These are phyloP conservation scores for Skeletonema menzelii DNA, from an alignment of 108 stramenopile species.

Conservation along the genomic window DNA sequence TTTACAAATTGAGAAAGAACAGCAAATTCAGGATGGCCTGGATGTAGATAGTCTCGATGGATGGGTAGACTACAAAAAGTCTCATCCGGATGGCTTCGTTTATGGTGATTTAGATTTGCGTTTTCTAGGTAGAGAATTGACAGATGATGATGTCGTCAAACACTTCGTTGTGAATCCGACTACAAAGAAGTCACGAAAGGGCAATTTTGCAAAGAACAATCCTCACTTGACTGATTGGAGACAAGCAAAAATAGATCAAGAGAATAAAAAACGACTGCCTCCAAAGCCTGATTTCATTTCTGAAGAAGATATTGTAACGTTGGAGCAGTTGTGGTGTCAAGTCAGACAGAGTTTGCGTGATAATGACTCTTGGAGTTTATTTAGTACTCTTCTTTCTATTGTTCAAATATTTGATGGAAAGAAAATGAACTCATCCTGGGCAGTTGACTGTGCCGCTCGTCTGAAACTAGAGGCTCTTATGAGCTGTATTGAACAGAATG, in stretches of 20 bases:
- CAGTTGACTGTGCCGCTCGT: slow-evolving; percentile 13
- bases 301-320: slow-evolving; percentile 20
- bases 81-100: slow-evolving; percentile 63
- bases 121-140: slow-evolving; percentile 54
- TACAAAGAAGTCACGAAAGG: slow-evolving; percentile 52
- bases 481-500: not conserved
- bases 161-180: slow-evolving; percentile 61
- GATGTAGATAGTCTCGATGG: not conserved
- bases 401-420: slow-evolving; percentile 27
- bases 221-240: slow-evolving; percentile 33
- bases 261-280: slow-evolving; percentile 2
- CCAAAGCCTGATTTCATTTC: slow-evolving; percentile 11
- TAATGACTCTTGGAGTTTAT: slow-evolving; percentile 23
- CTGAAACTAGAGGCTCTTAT: slow-evolving; percentile 5
- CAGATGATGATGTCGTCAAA: slow-evolving; percentile 51
- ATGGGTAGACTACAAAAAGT: slow-evolving; percentile 64
- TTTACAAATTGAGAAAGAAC: slow-evolving; percentile 15
- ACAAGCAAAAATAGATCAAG: slow-evolving; percentile 4
- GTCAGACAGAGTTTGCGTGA: slow-evolving; percentile 11
- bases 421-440: slow-evolving; percentile 30
- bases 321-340: slow-evolving; percentile 45
- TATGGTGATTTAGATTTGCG: slow-evolving; percentile 83
- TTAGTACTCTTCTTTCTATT: slow-evolving; percentile 26
- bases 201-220: slow-evolving; percentile 62
- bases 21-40: slow-evolving; percentile 4